Conservation (phyloP, 1,284 basidiomycete species). For the Trichosporon sp. region DNA sequence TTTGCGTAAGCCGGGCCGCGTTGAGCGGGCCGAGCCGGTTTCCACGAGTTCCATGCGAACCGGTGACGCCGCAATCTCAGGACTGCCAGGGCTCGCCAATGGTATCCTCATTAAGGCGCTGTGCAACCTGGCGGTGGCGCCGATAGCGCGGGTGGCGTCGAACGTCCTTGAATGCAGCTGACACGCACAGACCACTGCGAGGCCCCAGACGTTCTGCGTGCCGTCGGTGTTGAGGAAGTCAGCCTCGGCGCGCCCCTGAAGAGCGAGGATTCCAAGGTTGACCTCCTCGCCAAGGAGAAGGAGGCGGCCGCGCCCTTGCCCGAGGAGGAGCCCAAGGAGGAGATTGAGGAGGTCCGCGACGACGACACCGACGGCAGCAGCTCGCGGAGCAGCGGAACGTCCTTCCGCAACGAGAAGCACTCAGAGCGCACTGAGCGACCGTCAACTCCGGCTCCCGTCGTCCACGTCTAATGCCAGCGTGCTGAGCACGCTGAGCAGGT, state of each 20-base stretch:
- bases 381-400: background rate
- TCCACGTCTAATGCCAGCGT: background rate
- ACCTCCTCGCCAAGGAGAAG: background rate
- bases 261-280: conserved; percentile 12
- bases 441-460: background rate
- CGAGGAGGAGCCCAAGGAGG: background rate
- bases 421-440: background rate
- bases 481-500: background rate
- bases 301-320: background rate
- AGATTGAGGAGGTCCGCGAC: conserved; percentile 1
- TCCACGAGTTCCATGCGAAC: background rate
- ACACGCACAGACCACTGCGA: conserved; percentile 28
- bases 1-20: background rate
- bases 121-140: background rate
- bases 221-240: conserved; percentile 23
- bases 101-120: background rate
- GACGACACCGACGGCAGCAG: conserved; percentile 4
- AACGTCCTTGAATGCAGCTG: background rate
- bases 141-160: background rate
- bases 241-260: conserved; percentile 13
- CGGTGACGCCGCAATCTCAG: background rate
- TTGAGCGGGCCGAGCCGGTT: background rate
- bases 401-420: conserved; percentile 3
- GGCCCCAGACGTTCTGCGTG: conserved; percentile 24
- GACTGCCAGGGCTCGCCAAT: background rate